Evolutionary conservation across 345 rosid species (phyloP).

Genomic region (Punica granatum): DNA sequence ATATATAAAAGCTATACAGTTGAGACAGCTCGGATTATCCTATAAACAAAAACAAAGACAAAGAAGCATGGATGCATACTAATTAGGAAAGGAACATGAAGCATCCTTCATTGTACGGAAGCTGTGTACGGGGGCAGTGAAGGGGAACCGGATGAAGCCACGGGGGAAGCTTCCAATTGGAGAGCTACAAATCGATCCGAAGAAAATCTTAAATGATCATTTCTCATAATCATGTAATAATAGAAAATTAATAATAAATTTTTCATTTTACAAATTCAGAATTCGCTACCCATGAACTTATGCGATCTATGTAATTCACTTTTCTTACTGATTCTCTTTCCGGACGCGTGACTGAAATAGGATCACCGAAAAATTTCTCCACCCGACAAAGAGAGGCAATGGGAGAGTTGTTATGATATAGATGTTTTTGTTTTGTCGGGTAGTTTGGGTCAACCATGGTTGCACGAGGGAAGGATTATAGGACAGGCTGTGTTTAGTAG

Average conservation of each 20-base stretch:
- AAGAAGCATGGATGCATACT: slow-evolving; percentile 5
- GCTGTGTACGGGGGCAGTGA: not conserved
- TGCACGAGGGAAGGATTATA: not conserved
- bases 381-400: not conserved
- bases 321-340: too few relatives aligned
- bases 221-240: not conserved
- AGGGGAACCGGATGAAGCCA: not conserved
- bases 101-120: slow-evolving; percentile 40
- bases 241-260: too few relatives aligned
- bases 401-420: slow-evolving; percentile 9
- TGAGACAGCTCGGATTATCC: slow-evolving; percentile 15
- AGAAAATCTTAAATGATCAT: not conserved
- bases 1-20: slow-evolving; percentile 13
- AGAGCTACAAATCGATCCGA: too few relatives aligned
- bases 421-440: not conserved
- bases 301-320: too few relatives aligned
- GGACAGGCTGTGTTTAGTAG: slow-evolving; percentile 2
- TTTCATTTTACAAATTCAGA: too few relatives aligned
- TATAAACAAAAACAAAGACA: not conserved
- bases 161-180: slow-evolving; percentile 22
- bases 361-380: not conserved
- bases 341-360: too few relatives aligned
- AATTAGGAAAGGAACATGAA: slow-evolving; percentile 30
- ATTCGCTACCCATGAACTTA: too few relatives aligned
- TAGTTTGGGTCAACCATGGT: not conserved